Evolutionary conservation across 176 grass and related monocot species (phyloP), one percentile per base, ranked within the genome.

Genomic region (Typha latifolia): DNA sequence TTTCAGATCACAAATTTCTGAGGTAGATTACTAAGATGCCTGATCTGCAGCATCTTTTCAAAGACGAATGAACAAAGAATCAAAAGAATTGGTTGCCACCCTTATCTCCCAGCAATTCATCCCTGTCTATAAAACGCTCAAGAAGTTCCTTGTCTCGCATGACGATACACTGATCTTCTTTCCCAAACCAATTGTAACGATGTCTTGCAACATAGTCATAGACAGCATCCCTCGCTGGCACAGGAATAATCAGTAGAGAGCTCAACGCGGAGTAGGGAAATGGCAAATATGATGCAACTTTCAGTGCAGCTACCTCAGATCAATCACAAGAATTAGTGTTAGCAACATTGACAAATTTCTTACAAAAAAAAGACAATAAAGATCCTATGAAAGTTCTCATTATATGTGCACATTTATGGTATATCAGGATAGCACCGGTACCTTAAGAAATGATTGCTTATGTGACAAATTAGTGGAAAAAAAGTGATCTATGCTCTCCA

Each of bases 181-280:
- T 89, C 18, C 88, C 92, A 67, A 96, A 96, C 92, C 92, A 96
- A 9, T 91, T 59, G 37, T 91, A 96, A 0, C 88, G 80, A 11
- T 84, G 84, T 61, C 84, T 91, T 62, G 92, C 88, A n/a, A 91
- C 59, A 43, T 91, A 89, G 31, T 96, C 92, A 12, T 96, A 96
- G 82, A 78, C 62, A 57, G 77, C 78, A 72, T 96, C 92, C 13
- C 85, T 79, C 48, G 91, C 49, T 12, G 82, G 82, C 16, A 21
- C 15, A 3, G 92, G 85, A 48, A 96, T 32, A 43, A 96, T 74
- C 69, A 91, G 37, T 62, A 91, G 75, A 66, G 76, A 79, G 49
- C 92, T 91, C 72, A 91, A 37, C 20, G 56, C 69, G 2, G 85
- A 89, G 75, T 96, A 91, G n/a, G 92, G 92, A 63, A 86, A 90